A percentile compares a stretch with the other conserved stretches of the same genome.
phyloP scores from a whole-genome alignment of 345 rosid genomes.

The Pugionium cornutum region DNA sequence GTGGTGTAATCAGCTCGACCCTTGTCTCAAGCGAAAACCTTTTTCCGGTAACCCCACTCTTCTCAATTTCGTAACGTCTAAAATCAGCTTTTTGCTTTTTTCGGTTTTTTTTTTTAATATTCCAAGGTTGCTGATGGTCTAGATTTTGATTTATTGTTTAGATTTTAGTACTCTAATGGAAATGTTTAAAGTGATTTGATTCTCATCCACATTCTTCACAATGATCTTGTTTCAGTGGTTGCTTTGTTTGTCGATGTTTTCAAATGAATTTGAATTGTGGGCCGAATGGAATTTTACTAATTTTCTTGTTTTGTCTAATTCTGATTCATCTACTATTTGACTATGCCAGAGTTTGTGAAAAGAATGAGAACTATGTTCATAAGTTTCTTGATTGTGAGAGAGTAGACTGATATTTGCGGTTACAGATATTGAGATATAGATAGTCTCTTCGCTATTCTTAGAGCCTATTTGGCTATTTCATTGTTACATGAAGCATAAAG shows the following conservation, averaged over 20 bases:
- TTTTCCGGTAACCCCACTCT: slow-evolving; percentile 52
- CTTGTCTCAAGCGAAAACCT: slow-evolving; percentile 76
- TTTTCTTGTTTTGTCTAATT: slow-evolving; percentile 8
- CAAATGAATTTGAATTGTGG: neutral
- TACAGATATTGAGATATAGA: neutral
- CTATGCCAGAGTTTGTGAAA: neutral
- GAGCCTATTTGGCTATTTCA: neutral
- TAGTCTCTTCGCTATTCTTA: neutral
- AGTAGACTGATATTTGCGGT: too few relatives aligned
- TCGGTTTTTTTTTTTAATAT: neutral
- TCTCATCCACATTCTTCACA: neutral
- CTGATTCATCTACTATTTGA: neutral
- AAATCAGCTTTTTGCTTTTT: neutral
- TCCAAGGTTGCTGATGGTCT: neutral
- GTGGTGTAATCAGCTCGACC: slow-evolving; percentile 92
- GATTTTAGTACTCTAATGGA: neutral
- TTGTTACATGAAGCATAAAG: neutral
- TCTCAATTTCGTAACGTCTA: neutral
- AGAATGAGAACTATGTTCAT: neutral
- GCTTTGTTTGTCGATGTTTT: neutral
- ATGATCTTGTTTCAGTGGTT: neutral
- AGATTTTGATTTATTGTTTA: slow-evolving; percentile 2
- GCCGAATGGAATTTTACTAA: too few relatives aligned
- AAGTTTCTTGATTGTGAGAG: neutral
- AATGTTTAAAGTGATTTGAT: slow-evolving; percentile 2